Conservation (phyloP, 495 filamentous ascomycete species). For the Schizothecium vesticola region DNA sequence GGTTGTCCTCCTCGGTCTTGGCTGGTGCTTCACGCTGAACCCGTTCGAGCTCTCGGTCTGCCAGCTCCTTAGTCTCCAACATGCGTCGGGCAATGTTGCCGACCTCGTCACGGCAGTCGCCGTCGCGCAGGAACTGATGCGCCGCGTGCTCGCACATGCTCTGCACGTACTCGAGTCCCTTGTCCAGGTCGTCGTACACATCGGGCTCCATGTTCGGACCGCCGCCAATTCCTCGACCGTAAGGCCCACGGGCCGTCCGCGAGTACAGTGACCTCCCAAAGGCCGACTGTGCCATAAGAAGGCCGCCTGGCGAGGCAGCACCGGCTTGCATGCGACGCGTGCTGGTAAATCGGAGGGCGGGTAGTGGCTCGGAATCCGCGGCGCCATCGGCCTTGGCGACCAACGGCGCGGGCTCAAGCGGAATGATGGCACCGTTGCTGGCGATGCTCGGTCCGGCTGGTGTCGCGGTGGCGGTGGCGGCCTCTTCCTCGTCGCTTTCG, state of each 20-base stretch:
- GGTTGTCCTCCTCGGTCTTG: conserved; percentile 20
- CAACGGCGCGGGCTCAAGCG: background rate
- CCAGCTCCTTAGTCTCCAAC: conserved; percentile 53
- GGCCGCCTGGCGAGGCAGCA: background rate
- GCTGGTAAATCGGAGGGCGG: conserved; percentile 28
- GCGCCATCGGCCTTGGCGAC: background rate
- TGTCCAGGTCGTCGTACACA: conserved; percentile 68
- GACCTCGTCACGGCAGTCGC: conserved; percentile 72
- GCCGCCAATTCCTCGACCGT: background rate
- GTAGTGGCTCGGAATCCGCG: conserved; percentile 5
- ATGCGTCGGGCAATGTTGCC: conserved; percentile 57
- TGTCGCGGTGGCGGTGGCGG: conserved; percentile 28
- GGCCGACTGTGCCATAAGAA: conserved; percentile 10
- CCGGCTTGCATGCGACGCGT: conserved; percentile 24
- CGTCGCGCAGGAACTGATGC: conserved; percentile 79
- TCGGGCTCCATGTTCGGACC: conserved; percentile 21
- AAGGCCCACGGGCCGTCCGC: conserved; percentile 10
- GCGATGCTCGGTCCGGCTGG: background rate
- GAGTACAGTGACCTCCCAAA: conserved; percentile 15
- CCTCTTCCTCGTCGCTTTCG: conserved; percentile 28
- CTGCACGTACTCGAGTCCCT: conserved; percentile 71
- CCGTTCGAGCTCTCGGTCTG: conserved; percentile 54
- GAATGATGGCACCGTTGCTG: background rate
- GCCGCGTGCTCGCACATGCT: conserved; percentile 77
- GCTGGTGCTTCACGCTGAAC: conserved; percentile 36